Conservation (phyloP, 148 eudicot genomes). For the Rhododendron kiyosumense region DNA sequence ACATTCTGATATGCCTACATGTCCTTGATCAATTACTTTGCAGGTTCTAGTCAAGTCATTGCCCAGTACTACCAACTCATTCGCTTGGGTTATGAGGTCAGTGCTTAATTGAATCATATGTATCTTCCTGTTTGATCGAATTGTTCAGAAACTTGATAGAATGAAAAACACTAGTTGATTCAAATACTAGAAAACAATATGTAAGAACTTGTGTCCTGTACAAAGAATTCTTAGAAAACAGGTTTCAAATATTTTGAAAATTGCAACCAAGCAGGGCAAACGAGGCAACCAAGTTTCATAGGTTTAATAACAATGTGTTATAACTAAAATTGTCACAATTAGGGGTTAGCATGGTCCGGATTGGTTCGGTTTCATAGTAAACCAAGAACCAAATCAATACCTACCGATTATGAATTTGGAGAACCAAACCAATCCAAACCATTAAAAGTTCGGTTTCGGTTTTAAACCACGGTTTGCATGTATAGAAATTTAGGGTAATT, state of each 20-base stretch:
- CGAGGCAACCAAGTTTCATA: not conserved
- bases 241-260: not conserved
- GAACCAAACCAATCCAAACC: no score
- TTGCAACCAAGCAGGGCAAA: not conserved
- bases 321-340: not conserved
- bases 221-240: not conserved
- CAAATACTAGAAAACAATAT: not conserved
- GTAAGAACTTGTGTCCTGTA: not conserved
- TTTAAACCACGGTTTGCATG: no score
- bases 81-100: slow-evolving; percentile 40
- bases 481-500: no score
- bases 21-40: not conserved
- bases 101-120: not conserved
- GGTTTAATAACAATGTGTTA: not conserved
- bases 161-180: not conserved
- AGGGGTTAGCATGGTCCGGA: no score
- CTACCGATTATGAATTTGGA: no score
- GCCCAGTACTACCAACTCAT: slow-evolving; percentile 46
- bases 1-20: not conserved
- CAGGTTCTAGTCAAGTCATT: slow-evolving; percentile 42
- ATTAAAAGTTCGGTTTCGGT: no score
- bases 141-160: not conserved
- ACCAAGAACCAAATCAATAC: no score
- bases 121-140: not conserved
- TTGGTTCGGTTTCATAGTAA: no score